phyloP scores from a whole-genome alignment of 108 stramenopile genomes.

The Pseudonitzschia multistriata region DNA sequence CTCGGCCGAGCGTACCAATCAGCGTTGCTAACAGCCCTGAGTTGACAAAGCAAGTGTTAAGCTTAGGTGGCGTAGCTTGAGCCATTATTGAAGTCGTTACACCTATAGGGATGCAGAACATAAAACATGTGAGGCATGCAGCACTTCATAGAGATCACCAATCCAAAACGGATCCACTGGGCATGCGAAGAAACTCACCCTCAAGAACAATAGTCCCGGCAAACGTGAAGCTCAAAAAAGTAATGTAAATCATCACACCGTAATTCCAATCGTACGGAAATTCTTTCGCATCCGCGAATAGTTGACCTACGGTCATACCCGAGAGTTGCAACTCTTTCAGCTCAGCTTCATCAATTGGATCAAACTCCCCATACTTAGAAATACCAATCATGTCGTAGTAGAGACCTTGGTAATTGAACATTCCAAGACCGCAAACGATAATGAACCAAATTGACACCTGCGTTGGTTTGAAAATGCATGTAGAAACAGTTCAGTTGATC shows the following conservation, averaged over 20 bases:
- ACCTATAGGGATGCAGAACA: conserved; percentile 17
- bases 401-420: conserved; percentile 47
- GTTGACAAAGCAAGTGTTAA: conserved; percentile 59
- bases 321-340: conserved; percentile 15
- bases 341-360: neutral
- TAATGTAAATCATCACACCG: conserved; percentile 48
- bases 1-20: conserved; percentile 65
- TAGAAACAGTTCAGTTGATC: too few species aligned
- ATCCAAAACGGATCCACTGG: neutral
- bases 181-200: conserved; percentile 23
- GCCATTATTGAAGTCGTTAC: conserved; percentile 72
- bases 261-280: conserved; percentile 55
- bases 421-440: conserved; percentile 40
- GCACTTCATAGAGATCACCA: too few species aligned
- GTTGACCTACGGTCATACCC: conserved; percentile 3
- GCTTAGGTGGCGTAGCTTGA: conserved; percentile 52
- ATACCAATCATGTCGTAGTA: conserved; percentile 26
- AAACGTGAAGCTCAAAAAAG: conserved; percentile 48
- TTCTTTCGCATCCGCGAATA: conserved; percentile 16
- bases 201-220: conserved; percentile 56
- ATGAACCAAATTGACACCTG: conserved; percentile 47
- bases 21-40: conserved; percentile 60
- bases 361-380: neutral
- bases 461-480: neutral
- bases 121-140: neutral